These are phyloP conservation scores for Osmanthus fragrans DNA, from an alignment of 257 asterid genomes.

Conservation along the genomic window DNA sequence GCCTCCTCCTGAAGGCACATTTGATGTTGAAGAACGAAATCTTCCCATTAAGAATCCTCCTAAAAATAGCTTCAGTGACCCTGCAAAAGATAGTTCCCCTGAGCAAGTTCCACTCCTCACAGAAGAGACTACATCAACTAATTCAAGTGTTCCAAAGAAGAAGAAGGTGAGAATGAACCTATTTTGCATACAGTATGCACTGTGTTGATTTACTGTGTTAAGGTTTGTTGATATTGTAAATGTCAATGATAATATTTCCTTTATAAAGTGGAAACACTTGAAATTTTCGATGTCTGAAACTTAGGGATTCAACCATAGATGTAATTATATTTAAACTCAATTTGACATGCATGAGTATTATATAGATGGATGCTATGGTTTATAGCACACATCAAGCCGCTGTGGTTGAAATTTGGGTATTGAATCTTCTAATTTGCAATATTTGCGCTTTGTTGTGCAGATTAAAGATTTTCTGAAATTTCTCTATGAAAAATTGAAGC, in stretches of 20 bases:
- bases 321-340: neutral
- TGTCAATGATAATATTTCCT: neutral
- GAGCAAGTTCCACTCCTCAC: constrained; percentile 73
- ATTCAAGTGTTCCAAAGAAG: constrained; percentile 38
- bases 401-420: neutral
- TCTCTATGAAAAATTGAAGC: constrained; percentile 84
- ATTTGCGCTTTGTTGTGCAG: constrained; percentile 44
- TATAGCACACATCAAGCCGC: neutral
- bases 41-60: constrained; percentile 47
- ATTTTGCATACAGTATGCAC: constrained; percentile 6
- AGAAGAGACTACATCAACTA: constrained; percentile 45
- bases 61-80: constrained; percentile 31
- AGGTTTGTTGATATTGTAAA: constrained; percentile 8
- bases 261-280: neutral
- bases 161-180: constrained; percentile 46
- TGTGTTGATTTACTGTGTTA: neutral
- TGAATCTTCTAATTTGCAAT: constrained; percentile 7
- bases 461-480: constrained; percentile 59
- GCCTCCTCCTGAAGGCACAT: constrained; percentile 90
- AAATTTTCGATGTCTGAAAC: constrained; percentile 1
- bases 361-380: neutral
- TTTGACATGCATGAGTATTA: neutral
- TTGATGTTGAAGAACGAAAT: constrained; percentile 53
- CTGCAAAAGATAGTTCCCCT: constrained; percentile 41
- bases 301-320: neutral